Base-by-base conservation (phyloP, 768 basidiomycete species). In the Leccinum uliginosum region DNA sequence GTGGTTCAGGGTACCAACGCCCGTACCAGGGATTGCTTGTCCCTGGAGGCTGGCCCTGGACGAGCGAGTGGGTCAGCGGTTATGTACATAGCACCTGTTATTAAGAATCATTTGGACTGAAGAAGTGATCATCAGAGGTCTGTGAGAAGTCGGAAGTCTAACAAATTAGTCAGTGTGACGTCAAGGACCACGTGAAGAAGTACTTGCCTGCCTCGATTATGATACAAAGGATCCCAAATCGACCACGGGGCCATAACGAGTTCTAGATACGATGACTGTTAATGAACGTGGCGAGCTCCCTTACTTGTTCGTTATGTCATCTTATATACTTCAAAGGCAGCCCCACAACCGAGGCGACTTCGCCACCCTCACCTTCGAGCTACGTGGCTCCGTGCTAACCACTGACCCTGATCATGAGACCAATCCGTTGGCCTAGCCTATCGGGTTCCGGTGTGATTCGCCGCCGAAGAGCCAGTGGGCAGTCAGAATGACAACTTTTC, bases 351-450 rank as follows among this genome's bases (percentile, higher is more conserved):
- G 40, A 43, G 65, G 80, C 40, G 65, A 77, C 51, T 71, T 78
- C 51, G 34, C 19, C 10, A 38, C 40, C 35, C 53, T 56, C 43
- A 40, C 43, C 29, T 3, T 15, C 46, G 5, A 21, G 23, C 44
- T 12, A 23, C 44, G 44, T 14, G 19, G 54, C 35, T 19, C 30
- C 19, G 35, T 38, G 8, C 23, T 30, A 14, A 23, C 34, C 34
- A 30, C 50, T 23, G 51, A 55, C 34, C 30, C 29, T n/a, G 12
- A 60, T 53, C n/a, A 57, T 58, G 53, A 45, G 30, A 57, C 64
- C 67, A 17, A 72, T 51, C 79, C 78, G 54, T 68, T 83, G 29
- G 76, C 76, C 55, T 80, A 81, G 54, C 80, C 80, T 9, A 74
- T 80, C 50, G 67, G 69, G 7, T 64, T 71, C 12, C 26, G n/a